A percentile compares a stretch with the other conserved stretches of the same genome.
Evolutionary conservation across 331 rosid species (phyloP).

Genomic region (Acacia pycnantha): DNA sequence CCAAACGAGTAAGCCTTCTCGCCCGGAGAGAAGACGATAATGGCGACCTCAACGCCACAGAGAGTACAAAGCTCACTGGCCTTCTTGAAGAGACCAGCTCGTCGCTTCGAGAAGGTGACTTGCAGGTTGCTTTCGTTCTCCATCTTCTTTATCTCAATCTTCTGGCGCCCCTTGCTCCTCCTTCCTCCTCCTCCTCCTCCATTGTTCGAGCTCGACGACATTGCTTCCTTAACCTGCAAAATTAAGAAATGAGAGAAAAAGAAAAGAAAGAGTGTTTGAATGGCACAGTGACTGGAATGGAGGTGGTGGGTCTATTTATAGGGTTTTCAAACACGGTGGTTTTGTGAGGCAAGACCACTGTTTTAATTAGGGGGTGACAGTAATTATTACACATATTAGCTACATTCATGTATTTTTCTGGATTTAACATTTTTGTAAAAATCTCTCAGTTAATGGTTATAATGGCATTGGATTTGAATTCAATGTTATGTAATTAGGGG

Average conservation of each 20-base stretch:
- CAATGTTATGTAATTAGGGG: neutral
- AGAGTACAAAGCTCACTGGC: conserved; percentile 46
- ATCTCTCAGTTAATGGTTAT: neutral
- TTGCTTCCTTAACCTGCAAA: neutral
- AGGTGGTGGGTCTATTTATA: neutral
- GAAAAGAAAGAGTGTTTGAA: neutral
- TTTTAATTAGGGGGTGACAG: neutral
- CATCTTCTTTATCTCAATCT: conserved; percentile 44
- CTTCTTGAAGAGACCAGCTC: conserved; percentile 43
- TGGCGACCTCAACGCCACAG: conserved; percentile 35
- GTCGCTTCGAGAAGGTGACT: conserved; percentile 44
- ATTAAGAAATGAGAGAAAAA: neutral
- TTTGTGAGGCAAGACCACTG: neutral
- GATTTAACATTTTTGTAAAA: neutral
- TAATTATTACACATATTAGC: neutral
- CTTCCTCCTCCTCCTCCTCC: neutral
- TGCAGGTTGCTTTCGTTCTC: conserved; percentile 35
- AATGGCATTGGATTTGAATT: neutral
- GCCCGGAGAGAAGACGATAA: conserved; percentile 39
- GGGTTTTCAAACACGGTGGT: neutral
- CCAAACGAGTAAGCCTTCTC: conserved; percentile 47
- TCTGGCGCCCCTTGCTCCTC: conserved; percentile 36
- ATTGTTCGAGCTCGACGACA: neutral
- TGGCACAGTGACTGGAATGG: neutral
- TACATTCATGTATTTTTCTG: neutral